Evolutionary conservation across 208 protist genomes (phyloP).

Genomic region (Naegleria lovaniensis): DNA sequence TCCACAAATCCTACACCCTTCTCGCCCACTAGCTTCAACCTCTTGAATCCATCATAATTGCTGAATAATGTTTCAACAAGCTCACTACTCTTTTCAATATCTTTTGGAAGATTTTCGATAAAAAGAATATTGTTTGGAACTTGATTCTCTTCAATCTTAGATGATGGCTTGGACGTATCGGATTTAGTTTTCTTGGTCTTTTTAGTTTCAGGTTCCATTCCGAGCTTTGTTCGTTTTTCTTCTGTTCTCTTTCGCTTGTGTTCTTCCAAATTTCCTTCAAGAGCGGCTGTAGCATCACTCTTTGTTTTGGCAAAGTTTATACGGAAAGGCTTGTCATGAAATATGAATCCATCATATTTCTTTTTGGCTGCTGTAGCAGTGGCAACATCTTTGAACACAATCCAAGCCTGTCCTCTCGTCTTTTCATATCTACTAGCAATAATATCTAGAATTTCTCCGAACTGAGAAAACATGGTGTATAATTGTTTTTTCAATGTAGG

Average conservation of each 20-base stretch:
- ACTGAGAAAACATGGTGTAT: slow-evolving; percentile 9
- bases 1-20: slow-evolving; percentile 20
- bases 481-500: slow-evolving; percentile 19
- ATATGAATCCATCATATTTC: slow-evolving; percentile 2
- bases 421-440: background rate
- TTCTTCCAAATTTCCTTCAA: background rate
- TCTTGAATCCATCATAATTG: slow-evolving; percentile 24
- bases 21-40: background rate
- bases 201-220: background rate
- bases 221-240: background rate
- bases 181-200: background rate
- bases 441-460: slow-evolving; percentile 10
- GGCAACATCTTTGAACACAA: slow-evolving; percentile 5
- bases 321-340: background rate
- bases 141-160: background rate
- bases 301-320: slow-evolving; percentile 25
- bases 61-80: background rate
- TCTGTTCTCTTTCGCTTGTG: background rate
- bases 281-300: background rate
- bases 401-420: slow-evolving; percentile 12
- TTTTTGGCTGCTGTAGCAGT: background rate
- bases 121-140: slow-evolving; percentile 3
- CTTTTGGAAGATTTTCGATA: background rate
- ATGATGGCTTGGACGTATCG: background rate
- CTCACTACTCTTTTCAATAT: background rate